Base-by-base conservation (phyloP, 768 basidiomycete species). In the Tephrocybe sp. region DNA sequence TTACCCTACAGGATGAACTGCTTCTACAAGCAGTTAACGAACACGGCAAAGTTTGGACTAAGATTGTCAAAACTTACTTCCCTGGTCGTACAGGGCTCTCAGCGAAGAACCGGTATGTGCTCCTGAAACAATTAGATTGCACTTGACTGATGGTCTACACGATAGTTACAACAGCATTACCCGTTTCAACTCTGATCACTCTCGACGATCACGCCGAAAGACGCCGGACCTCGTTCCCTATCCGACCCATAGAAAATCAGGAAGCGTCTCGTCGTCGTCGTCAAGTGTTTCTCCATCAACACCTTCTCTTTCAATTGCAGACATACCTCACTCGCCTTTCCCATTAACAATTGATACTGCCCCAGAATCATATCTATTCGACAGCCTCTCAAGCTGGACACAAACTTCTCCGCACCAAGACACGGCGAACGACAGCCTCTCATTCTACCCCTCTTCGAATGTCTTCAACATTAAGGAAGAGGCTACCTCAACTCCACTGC, bases 41-140 rank as follows among this genome's bases (percentile, higher is more conserved):
- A 48, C 78, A 81, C 51, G 80, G 80, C 16, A 81, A 78, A 60
- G 76, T 79, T 5, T 83, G 80, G 80, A 80, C 80, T 0, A 81
- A 80, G 60, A 83, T 83, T 39, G 80, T 80, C 31, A 79, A 79
- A 59, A 79, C 75, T 5, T 80, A 81, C 57, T 80, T 83, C 64
- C 80, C 80, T 41, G 80, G 80, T 4, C 71, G 80, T 34, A 83
- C 80, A 14, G 80, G 79, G 12, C 67, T 83, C 13, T 78, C 79
- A 2, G 80, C 80, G 13, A 83, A 82, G 71, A 83, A 83, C 62
- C 72, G 79, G 78, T 79, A 59, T 49, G 68, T 58, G 9, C 11
- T 16, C 23, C 42, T 22, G 19, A 13, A 22, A 13, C 31, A 48
- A 2, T 44, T 19, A 43, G 35, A 39, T 3, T 6, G 32, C 13